Evolutionary conservation across 352 stramenopile species (phyloP), one percentile per base, ranked within the genome.

Genomic region (Halophytophthora batemanensis): DNA sequence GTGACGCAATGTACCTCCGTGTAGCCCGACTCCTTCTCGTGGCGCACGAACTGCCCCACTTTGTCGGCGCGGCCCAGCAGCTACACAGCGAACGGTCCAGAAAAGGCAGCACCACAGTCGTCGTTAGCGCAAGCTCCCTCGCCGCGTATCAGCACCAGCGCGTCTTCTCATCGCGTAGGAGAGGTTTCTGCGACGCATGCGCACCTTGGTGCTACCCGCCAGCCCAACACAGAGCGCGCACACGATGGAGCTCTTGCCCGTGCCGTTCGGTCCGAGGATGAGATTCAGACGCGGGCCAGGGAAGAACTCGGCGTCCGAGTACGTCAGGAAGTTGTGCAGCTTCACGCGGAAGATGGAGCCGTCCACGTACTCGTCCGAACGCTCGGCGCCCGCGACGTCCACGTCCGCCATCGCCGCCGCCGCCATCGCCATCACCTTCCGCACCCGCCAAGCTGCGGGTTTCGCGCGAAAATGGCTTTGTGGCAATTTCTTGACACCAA

Each of bases 251-350:
- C 78, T 91, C 60, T 96, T 96, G 62, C 88, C 89, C 0, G 94
- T 98, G 34, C 97, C 97, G 55, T 99, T 99, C 2, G 97, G 95
- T 1, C 96, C 97, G 31, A 99, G 71, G 40, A 99, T 96, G 45
- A 99, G 82, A 64, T 99, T 99, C 8, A 99, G 78, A 10, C 96
- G 84, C 41, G 93, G 93, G 0, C 93, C 91, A 0, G 95, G 91
- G 51, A 64, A 77, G 44, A 98, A 94, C 60, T 96, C 90, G 18
- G 82, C 79, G 51, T 98, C 83, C 12, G 69, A 77, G 77, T 98
- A 96, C 7, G 90, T 98, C 14, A 98, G 74, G 51, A 98, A 98
- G 68, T 98, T 97, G 67, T 97, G 77, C 52, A 98, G 71, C 65
- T 82, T 82, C 17, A 98, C 72, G 65, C 91, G 81, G 56, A 84